These are phyloP conservation scores for Phytophthora cactorum DNA, from an alignment of 352 stramenopile genomes.

Conservation along the genomic window DNA sequence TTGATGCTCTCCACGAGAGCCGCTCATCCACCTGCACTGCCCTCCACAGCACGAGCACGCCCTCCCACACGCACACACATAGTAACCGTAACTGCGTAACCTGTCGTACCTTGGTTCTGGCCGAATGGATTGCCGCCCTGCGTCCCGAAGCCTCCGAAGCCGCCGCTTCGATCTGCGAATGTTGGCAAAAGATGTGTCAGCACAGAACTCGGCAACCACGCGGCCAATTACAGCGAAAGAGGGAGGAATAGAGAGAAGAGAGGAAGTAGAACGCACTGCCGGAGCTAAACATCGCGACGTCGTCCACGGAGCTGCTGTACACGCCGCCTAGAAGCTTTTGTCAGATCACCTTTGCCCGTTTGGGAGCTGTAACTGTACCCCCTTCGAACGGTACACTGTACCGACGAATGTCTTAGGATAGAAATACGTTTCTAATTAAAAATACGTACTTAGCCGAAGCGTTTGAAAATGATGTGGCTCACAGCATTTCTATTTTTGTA, in stretches of 20 bases:
- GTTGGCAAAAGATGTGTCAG: constrained; percentile 12
- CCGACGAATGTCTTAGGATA: neutral
- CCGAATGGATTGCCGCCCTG: constrained; percentile 44
- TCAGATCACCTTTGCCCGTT: neutral
- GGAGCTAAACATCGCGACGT: constrained; percentile 43
- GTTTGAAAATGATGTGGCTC: neutral
- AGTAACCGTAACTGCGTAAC: constrained; percentile 9
- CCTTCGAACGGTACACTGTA: neutral
- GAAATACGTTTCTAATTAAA: neutral
- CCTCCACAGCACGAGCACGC: constrained; percentile 15
- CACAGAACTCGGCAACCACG: constrained; percentile 10
- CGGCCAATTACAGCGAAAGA: neutral
- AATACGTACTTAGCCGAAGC: neutral
- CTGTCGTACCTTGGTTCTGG: constrained; percentile 48
- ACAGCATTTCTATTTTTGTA: neutral
- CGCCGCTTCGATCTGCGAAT: constrained; percentile 22
- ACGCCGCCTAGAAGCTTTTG: neutral
- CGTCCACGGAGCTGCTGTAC: constrained; percentile 5
- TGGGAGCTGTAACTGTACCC: constrained; percentile 7
- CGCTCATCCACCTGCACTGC: constrained; percentile 11
- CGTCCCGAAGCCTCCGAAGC: constrained; percentile 32
- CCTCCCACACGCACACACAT: constrained; percentile 10
- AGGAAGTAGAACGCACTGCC: constrained; percentile 32
- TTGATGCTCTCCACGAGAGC: constrained; percentile 1
- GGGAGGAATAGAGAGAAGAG: neutral